Evolutionary conservation across 1,284 basidiomycete genomes (phyloP).

Genomic region (Athelia sp.): DNA sequence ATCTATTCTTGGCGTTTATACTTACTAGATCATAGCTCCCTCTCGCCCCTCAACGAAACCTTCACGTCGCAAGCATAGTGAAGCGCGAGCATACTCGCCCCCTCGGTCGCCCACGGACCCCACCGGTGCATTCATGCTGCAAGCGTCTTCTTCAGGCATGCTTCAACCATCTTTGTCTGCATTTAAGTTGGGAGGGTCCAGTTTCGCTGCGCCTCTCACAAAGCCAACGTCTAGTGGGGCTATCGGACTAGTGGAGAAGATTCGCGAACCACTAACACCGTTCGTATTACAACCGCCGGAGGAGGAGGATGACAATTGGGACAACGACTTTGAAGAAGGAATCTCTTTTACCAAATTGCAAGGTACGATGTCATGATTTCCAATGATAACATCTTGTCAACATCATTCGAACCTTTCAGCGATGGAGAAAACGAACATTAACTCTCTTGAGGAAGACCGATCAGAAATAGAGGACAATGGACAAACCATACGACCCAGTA

Average conservation of each 20-base stretch:
- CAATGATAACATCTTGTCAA: constrained; percentile 1
- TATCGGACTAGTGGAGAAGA: constrained; percentile 45
- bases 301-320: constrained; percentile 93
- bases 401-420: constrained; percentile 31
- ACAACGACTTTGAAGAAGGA: constrained; percentile 94
- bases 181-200: constrained; percentile 21
- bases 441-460: constrained; percentile 53
- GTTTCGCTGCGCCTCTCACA: constrained; percentile 5
- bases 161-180: constrained; percentile 11
- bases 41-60: constrained; percentile 55
- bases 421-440: constrained; percentile 46
- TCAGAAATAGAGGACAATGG: constrained; percentile 66
- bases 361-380: constrained; percentile 34
- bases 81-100: constrained; percentile 35
- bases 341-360: constrained; percentile 85
- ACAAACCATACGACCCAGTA: constrained; percentile 69
- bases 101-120: constrained; percentile 24
- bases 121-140: constrained; percentile 26
- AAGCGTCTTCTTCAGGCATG: constrained; percentile 22
- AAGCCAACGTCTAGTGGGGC: constrained; percentile 11
- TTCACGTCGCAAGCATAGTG: constrained; percentile 27
- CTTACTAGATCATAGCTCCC: constrained; percentile 35
- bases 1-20: constrained; percentile 11
- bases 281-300: constrained; percentile 65
- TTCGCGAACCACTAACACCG: constrained; percentile 44